Percentiles rank a stretch among this genome's conserved stretches.
These are phyloP conservation scores for Monosporascus sp. DNA, from an alignment of 2,329 filamentous ascomycete species.

Conservation along the genomic window DNA sequence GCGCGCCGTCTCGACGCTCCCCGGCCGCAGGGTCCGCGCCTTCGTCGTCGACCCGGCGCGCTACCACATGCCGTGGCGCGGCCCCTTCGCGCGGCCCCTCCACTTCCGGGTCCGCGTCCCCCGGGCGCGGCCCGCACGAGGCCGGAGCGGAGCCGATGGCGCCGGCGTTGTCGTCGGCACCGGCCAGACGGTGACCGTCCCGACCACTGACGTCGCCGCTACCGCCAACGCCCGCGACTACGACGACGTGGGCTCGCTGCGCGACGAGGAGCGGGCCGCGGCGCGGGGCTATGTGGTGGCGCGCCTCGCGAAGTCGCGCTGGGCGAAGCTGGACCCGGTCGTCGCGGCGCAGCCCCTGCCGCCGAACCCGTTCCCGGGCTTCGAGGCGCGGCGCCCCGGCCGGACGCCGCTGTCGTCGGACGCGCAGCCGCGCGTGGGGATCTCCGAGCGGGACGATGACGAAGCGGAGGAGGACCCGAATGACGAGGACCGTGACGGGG, in stretches of 20 bases:
- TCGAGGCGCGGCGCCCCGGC: not conserved
- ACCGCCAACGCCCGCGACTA: not conserved
- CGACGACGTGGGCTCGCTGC: not conserved
- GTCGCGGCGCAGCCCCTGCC: not conserved
- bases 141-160: no score
- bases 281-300: not conserved
- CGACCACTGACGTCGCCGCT: no score
- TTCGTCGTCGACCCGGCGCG: not conserved
- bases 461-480: not conserved
- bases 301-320: not conserved
- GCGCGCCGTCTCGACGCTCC: not conserved
- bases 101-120: not conserved
- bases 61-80: not conserved
- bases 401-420: not conserved
- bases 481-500: not conserved
- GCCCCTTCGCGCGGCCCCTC: not conserved
- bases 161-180: no score
- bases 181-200: no score
- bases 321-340: not conserved
- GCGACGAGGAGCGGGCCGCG: not conserved
- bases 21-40: not conserved
- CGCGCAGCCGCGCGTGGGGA: no score
- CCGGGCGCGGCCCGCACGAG: not conserved
- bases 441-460: not conserved
- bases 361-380: not conserved